Evolutionary conservation across 441 rosid genomes (phyloP).

Genomic region (Sinapis alba): DNA sequence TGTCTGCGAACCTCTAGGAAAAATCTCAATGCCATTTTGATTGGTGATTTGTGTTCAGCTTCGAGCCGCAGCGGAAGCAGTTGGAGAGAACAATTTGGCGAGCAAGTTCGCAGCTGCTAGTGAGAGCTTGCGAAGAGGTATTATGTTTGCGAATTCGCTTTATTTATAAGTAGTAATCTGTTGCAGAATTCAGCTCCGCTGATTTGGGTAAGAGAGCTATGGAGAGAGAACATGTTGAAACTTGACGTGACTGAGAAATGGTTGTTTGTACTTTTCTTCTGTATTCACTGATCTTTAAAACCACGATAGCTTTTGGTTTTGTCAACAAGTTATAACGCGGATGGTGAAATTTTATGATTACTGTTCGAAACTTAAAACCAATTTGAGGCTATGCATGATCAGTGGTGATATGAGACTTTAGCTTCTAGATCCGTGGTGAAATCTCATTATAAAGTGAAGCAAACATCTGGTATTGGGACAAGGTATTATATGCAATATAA

Average conservation of each 20-base stretch:
- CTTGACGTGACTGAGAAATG: constrained; percentile 15
- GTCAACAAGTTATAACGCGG: constrained; percentile 9
- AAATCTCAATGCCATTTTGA: constrained; percentile 16
- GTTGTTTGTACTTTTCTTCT: constrained; percentile 26
- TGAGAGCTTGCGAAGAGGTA: constrained; percentile 88
- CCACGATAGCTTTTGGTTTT: constrained; percentile 14
- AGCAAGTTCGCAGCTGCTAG: constrained; percentile 87
- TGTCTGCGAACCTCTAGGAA: background rate
- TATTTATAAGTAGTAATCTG: constrained; percentile 48
- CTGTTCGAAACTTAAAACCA: background rate
- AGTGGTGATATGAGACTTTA: background rate
- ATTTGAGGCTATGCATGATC: background rate
- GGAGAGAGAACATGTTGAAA: background rate
- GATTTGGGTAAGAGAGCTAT: constrained; percentile 9
- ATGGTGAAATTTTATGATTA: constrained; percentile 7
- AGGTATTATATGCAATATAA: too few relatives aligned
- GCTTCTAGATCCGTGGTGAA: background rate
- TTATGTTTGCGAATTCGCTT: constrained; percentile 98
- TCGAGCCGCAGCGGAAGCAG: constrained; percentile 89
- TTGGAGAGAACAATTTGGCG: constrained; percentile 79
- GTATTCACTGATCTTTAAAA: constrained; percentile 4
- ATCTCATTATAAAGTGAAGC: too few relatives aligned
- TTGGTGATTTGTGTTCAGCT: constrained; percentile 47
- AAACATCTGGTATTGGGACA: too few relatives aligned
- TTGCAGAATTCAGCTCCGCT: background rate